Percentiles rank a stretch among this genome's conserved stretches.
Conservation (phyloP, 225 moss, liverwort and hornwort species). For the Marchantia polymorpha region DNA sequence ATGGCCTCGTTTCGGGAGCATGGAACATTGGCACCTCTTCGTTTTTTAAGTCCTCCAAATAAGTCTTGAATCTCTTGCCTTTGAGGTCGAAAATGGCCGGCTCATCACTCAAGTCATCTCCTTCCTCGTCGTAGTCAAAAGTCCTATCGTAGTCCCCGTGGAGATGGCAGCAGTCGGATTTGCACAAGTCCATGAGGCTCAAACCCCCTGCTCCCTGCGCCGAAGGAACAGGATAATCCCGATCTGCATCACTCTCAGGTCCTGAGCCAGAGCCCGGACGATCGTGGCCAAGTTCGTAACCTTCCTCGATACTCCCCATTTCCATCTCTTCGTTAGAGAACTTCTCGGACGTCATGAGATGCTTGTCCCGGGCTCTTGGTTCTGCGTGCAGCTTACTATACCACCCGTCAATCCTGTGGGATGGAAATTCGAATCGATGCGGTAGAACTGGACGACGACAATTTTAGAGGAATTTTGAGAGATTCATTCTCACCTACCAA, state of each 20-base stretch:
- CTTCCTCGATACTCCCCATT: background rate
- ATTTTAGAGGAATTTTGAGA: background rate
- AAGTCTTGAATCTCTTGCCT: slow-evolving; percentile 9
- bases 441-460: background rate
- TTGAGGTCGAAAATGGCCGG: background rate
- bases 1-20: slow-evolving; percentile 3
- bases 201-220: background rate
- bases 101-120: background rate
- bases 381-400: slow-evolving; percentile 13
- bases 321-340: background rate
- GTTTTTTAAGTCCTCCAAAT: background rate
- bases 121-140: background rate
- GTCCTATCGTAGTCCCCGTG: background rate
- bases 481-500: background rate
- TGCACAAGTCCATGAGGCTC: background rate
- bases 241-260: slow-evolving; percentile 1
- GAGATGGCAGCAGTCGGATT: background rate
- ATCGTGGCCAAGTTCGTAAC: background rate
- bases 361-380: slow-evolving; percentile 9
- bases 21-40: background rate
- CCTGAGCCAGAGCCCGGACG: background rate
- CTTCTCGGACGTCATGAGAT: slow-evolving; percentile 4
- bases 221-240: background rate
- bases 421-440: too few relatives aligned
- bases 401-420: slow-evolving; percentile 10